These are phyloP conservation scores for Reutealis trisperma DNA, from an alignment of 345 rosid species.

Conservation along the genomic window DNA sequence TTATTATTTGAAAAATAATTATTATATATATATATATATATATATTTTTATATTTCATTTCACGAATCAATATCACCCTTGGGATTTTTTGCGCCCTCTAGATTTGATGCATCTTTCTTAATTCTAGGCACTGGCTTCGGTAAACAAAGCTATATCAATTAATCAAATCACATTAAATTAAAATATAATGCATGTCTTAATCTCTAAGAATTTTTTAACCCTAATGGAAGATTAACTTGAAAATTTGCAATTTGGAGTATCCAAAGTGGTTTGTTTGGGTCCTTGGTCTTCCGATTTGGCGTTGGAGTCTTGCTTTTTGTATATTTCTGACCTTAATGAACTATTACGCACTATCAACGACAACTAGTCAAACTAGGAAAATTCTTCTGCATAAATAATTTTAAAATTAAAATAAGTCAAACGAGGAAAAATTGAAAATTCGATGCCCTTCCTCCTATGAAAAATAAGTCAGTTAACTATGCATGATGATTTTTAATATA, in stretches of 20 bases:
- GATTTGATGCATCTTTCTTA: too few relatives aligned
- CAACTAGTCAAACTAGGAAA: constrained; percentile 23
- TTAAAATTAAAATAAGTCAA: not conserved
- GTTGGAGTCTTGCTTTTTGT: constrained; percentile 10
- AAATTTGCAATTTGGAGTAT: not conserved
- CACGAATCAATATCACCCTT: too few relatives aligned
- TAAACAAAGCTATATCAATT: too few relatives aligned
- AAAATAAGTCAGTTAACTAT: too few relatives aligned
- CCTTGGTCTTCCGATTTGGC: not conserved
- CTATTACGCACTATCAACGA: constrained; percentile 7
- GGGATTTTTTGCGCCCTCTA: too few relatives aligned
- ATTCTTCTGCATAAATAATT: not conserved
- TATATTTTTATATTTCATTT: too few relatives aligned
- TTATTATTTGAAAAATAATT: too few relatives aligned
- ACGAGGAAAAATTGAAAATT: not conserved
- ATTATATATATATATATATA: too few relatives aligned
- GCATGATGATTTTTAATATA: too few relatives aligned
- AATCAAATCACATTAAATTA: too few relatives aligned
- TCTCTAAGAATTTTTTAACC: not conserved
- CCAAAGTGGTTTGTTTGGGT: not conserved
- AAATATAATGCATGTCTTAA: not conserved
- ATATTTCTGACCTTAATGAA: constrained; percentile 12
- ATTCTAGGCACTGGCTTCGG: too few relatives aligned
- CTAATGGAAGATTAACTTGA: not conserved
- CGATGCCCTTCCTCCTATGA: not conserved